Evolutionary conservation across 176 grass and related monocot genomes (phyloP).

Genomic region (Cocos nucifera): DNA sequence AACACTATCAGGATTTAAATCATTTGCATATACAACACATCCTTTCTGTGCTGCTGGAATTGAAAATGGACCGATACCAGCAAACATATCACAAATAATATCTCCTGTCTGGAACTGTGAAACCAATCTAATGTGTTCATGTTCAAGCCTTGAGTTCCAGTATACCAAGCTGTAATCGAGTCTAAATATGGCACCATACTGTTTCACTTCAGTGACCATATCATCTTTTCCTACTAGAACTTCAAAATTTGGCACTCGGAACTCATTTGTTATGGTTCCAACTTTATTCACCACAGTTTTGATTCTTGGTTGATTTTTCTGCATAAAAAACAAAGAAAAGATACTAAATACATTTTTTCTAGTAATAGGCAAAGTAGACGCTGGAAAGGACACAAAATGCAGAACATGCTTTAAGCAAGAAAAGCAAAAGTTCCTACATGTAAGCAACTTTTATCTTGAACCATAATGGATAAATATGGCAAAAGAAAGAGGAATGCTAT

Average conservation of each 20-base stretch:
- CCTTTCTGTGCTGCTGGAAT: constrained; percentile 82
- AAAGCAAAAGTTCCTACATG: no score
- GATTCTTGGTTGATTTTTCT: constrained; percentile 97
- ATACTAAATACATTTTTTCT: constrained; percentile 17
- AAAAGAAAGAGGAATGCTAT: no score
- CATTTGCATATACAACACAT: constrained; percentile 84
- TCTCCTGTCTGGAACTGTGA: constrained; percentile 91
- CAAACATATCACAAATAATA: constrained; percentile 90
- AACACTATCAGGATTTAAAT: constrained; percentile 85
- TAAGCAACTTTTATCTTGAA: no score
- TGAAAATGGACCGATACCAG: constrained; percentile 86
- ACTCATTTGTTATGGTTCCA: constrained; percentile 88
- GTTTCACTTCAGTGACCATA: constrained; percentile 92
- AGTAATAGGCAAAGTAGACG: no score
- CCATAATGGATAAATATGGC: no score
- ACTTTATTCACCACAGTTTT: constrained; percentile 94
- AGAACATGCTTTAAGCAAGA: no score
- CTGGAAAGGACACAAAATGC: no score
- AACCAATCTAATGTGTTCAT: constrained; percentile 84
- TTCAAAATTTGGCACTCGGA: constrained; percentile 85
- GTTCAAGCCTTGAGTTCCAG: constrained; percentile 98
- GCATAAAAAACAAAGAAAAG: constrained; percentile 16
- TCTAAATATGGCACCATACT: constrained; percentile 89
- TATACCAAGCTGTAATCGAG: constrained; percentile 94
- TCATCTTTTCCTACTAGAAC: constrained; percentile 68